A percentile compares a stretch with the other conserved stretches of the same genome.
Conservation (phyloP, 2,329 filamentous ascomycete species). For the Exophiala spinifera region DNA sequence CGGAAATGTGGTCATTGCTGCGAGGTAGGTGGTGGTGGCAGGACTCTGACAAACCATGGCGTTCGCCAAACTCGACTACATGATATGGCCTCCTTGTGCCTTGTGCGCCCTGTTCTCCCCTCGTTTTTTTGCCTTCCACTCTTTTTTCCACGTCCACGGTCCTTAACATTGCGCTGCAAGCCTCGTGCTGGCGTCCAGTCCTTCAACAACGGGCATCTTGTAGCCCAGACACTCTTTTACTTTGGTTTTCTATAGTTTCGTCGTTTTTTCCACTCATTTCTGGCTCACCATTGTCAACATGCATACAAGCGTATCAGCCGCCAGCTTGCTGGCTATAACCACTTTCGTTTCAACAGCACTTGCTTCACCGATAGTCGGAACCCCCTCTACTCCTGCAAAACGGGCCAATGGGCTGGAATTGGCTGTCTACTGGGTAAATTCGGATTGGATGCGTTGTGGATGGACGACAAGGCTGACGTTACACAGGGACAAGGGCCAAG, state of each 20-base stretch:
- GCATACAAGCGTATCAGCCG: conserved; percentile 20
- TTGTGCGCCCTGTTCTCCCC: conserved; percentile 14
- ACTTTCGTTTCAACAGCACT: conserved; percentile 23
- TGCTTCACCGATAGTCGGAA: conserved; percentile 41
- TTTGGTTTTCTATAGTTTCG: conserved; percentile 9
- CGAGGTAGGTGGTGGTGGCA: neutral
- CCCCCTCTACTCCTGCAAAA: conserved; percentile 17
- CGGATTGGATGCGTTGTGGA: neutral
- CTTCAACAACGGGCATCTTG: conserved; percentile 22
- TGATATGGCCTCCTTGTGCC: conserved; percentile 23
- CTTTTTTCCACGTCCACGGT: conserved; percentile 15
- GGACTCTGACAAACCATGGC: neutral
- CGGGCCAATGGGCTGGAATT: conserved; percentile 39
- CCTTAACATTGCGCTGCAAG: conserved; percentile 17
- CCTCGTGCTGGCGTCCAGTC: conserved; percentile 28
- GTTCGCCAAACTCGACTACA: neutral
- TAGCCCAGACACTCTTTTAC: conserved; percentile 22
- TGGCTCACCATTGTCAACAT: conserved; percentile 11
- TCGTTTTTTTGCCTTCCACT: conserved; percentile 11
- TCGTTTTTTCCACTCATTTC: conserved; percentile 15
- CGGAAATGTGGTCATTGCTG: conserved; percentile 6
- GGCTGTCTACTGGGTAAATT: conserved; percentile 51
- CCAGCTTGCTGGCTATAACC: conserved; percentile 24
- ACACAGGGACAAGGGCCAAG: conserved; percentile 50
- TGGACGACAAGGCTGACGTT: conserved; percentile 17